Conservation (phyloP, 495 filamentous ascomycete genomes). For the Tuber calosporum region DNA sequence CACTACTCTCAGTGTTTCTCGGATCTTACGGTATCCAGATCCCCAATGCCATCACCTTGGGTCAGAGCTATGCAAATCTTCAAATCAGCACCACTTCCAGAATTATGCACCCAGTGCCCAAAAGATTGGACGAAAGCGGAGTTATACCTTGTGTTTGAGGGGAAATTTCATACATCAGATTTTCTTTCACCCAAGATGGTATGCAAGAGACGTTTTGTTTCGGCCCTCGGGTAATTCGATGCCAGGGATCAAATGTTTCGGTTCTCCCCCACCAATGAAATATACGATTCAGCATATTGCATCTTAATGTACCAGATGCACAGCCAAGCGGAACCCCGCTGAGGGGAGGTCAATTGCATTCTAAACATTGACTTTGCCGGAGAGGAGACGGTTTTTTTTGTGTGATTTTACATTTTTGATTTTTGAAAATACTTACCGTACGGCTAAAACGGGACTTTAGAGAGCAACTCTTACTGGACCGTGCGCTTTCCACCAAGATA, state of each 20-base stretch:
- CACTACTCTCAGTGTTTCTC: neutral
- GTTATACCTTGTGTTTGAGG: slow-evolving; percentile 4
- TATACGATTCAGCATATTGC: slow-evolving; percentile 2
- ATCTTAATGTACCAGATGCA: slow-evolving; percentile 6
- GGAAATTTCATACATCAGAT: neutral
- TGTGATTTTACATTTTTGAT: neutral
- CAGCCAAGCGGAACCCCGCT: neutral
- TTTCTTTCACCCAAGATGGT: neutral
- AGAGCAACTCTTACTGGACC: neutral
- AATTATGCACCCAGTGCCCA: slow-evolving; percentile 2
- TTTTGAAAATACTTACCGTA: neutral
- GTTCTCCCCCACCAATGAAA: slow-evolving; percentile 4
- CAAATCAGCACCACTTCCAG: slow-evolving; percentile 26
- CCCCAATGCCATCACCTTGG: neutral
- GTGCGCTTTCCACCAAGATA: neutral
- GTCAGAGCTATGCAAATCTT: slow-evolving; percentile 7
- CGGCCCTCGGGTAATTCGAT: slow-evolving; percentile 2
- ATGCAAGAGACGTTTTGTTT: slow-evolving; percentile 3
- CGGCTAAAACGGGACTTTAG: slow-evolving; percentile 4
- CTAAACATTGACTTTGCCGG: slow-evolving; percentile 3
- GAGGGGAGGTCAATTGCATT: neutral
- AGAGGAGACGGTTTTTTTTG: neutral
- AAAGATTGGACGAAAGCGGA: slow-evolving; percentile 17
- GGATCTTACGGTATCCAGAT: neutral
- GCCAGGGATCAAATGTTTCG: slow-evolving; percentile 5